A percentile compares a stretch with the other conserved stretches of the same genome.
phyloP scores from a whole-genome alignment of 257 asterid genomes.

The Przewalskia tangutica region DNA sequence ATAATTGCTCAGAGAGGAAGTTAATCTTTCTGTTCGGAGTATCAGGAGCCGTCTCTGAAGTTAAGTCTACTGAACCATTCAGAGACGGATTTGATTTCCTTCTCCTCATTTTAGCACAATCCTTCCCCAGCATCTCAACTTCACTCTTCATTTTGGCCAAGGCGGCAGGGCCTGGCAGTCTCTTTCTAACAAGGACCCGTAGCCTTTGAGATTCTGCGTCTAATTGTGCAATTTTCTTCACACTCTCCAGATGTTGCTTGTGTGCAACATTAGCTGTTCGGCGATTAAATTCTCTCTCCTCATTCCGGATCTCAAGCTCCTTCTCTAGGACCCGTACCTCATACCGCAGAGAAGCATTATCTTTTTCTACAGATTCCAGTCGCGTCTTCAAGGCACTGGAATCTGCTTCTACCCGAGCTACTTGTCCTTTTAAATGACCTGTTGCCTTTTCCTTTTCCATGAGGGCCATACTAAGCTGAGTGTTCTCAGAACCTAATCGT shows the following conservation, averaged over 20 bases:
- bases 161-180: slow-evolving; percentile 72
- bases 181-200: slow-evolving; percentile 59
- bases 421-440: slow-evolving; percentile 37
- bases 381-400: slow-evolving; percentile 30
- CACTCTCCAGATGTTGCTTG: slow-evolving; percentile 52
- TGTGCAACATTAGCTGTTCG: slow-evolving; percentile 55
- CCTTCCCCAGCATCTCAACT: slow-evolving; percentile 43
- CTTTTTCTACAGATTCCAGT: slow-evolving; percentile 58
- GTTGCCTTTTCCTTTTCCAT: slow-evolving; percentile 45
- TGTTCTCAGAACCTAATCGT: slow-evolving; percentile 44
- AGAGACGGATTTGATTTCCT: slow-evolving; percentile 33
- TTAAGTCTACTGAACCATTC: slow-evolving; percentile 27
- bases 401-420: slow-evolving; percentile 40
- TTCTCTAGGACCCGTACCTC: slow-evolving; percentile 67
- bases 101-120: slow-evolving; percentile 33
- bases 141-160: slow-evolving; percentile 60
- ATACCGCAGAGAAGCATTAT: slow-evolving; percentile 57
- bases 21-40: slow-evolving; percentile 24
- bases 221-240: slow-evolving; percentile 43
- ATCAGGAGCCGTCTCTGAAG: slow-evolving; percentile 22
- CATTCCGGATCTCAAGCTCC: slow-evolving; percentile 74
- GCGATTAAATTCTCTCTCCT: slow-evolving; percentile 67
- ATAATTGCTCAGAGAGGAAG: slow-evolving; percentile 42
- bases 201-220: slow-evolving; percentile 73
- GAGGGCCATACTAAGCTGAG: slow-evolving; percentile 43